Percentiles rank a stretch among this genome's conserved stretches.
These are phyloP conservation scores for Beauveria medogensis DNA, from an alignment of 2,329 filamentous ascomycete species.

Conservation along the genomic window DNA sequence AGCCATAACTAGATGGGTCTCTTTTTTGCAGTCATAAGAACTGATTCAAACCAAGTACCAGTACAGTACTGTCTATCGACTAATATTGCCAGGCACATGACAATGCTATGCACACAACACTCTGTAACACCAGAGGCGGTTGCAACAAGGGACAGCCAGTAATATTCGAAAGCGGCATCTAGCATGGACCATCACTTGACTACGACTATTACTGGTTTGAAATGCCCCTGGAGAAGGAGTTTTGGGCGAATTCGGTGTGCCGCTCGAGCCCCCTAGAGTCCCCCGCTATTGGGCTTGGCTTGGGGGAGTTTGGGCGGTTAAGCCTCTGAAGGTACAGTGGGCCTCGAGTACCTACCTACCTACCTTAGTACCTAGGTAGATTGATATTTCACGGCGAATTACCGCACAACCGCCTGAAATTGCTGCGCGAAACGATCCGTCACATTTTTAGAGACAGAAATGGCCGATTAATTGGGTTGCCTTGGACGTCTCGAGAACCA, in stretches of 20 bases:
- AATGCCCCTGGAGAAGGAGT: constrained; percentile 1
- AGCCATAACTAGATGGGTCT: neutral
- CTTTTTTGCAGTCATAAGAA: neutral
- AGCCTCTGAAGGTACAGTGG: neutral
- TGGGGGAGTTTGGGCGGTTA: neutral
- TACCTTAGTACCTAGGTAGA: neutral
- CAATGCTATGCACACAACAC: constrained; percentile 1
- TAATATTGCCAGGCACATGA: neutral
- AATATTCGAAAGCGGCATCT: neutral
- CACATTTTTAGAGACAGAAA: no score
- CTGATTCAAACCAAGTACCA: neutral
- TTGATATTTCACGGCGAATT: neutral
- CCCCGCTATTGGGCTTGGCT: constrained; percentile 8
- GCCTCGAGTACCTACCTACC: neutral
- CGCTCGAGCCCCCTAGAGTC: constrained; percentile 8
- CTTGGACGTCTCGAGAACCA: no score
- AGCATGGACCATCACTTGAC: neutral
- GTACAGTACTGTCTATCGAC: neutral
- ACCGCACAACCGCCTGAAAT: no score
- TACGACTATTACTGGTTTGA: neutral
- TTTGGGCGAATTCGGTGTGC: neutral
- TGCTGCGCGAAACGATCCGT: no score
- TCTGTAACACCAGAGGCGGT: neutral
- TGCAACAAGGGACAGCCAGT: neutral
- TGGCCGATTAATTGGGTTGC: neutral